Percentiles rank a stretch among this genome's conserved stretches.
Evolutionary conservation across 495 filamentous ascomycete genomes (phyloP).

Genomic region (Amorphotheca resinae): DNA sequence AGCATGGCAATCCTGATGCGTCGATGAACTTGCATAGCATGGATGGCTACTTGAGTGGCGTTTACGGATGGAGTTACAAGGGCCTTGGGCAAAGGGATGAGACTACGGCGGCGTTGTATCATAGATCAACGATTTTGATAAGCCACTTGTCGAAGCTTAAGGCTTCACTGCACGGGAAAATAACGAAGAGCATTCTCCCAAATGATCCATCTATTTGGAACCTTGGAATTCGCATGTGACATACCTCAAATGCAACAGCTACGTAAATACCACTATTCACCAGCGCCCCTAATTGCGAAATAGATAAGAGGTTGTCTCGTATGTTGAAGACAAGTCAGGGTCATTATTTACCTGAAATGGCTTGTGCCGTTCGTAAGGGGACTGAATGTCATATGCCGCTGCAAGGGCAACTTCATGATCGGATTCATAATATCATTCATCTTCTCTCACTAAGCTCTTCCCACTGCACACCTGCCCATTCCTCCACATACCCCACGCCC

Average conservation of each 20-base stretch:
- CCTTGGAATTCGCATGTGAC: too few species aligned
- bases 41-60: slow-evolving; percentile 14
- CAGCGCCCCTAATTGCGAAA: too few species aligned
- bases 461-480: slow-evolving; percentile 97
- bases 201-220: neutral
- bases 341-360: too few species aligned
- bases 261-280: too few species aligned
- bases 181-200: neutral
- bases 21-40: slow-evolving; percentile 6
- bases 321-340: too few species aligned
- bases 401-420: neutral
- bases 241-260: too few species aligned
- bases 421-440: neutral
- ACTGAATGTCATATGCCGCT: too few species aligned
- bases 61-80: slow-evolving; percentile 14
- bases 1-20: neutral
- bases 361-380: too few species aligned
- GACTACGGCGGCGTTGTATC: neutral
- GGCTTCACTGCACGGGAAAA: neutral
- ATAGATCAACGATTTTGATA: neutral
- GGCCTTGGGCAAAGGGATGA: slow-evolving; percentile 1
- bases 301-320: too few species aligned
- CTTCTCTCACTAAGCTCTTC: slow-evolving; percentile 44
- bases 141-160: neutral
- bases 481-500: slow-evolving; percentile 64